Percentiles rank a stretch among this genome's conserved stretches.
phyloP scores from a whole-genome alignment of 495 filamentous ascomycete genomes.

The Lepidopterella palustris region DNA sequence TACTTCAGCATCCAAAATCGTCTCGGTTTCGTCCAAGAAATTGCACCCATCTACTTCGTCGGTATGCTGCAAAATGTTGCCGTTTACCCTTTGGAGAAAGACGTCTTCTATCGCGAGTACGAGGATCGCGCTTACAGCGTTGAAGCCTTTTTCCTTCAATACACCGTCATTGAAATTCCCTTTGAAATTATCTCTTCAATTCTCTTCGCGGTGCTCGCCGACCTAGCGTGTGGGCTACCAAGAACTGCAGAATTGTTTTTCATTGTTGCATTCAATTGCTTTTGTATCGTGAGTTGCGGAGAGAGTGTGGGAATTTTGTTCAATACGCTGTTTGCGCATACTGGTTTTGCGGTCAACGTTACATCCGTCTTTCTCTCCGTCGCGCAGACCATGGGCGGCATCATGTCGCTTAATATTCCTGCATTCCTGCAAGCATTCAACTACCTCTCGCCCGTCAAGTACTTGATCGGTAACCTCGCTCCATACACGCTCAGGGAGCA shows the following conservation, averaged over 20 bases:
- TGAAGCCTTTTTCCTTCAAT: conserved; percentile 60
- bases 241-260: conserved; percentile 57
- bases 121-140: conserved; percentile 60
- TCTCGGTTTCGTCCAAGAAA: conserved; percentile 62
- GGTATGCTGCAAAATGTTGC: conserved; percentile 73
- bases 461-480: conserved; percentile 55
- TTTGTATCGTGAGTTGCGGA: conserved; percentile 65
- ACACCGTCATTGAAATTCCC: conserved; percentile 60
- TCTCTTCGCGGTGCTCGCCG: conserved; percentile 55
- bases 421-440: conserved; percentile 60
- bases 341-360: conserved; percentile 67
- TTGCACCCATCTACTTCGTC: conserved; percentile 65
- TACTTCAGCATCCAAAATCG: conserved; percentile 64
- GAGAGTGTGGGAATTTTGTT: conserved; percentile 75
- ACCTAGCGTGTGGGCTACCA: conserved; percentile 55
- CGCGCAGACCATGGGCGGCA: conserved; percentile 59
- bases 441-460: conserved; percentile 63
- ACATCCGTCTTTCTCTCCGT: conserved; percentile 58
- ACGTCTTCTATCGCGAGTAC: conserved; percentile 65
- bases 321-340: conserved; percentile 66
- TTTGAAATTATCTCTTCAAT: conserved; percentile 59
- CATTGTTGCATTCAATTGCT: conserved; percentile 58
- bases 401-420: conserved; percentile 62
- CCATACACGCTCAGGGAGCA: conserved; percentile 52
- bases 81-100: conserved; percentile 61